Base-by-base conservation (phyloP, 768 basidiomycete species). In the Ramaria rubella region DNA sequence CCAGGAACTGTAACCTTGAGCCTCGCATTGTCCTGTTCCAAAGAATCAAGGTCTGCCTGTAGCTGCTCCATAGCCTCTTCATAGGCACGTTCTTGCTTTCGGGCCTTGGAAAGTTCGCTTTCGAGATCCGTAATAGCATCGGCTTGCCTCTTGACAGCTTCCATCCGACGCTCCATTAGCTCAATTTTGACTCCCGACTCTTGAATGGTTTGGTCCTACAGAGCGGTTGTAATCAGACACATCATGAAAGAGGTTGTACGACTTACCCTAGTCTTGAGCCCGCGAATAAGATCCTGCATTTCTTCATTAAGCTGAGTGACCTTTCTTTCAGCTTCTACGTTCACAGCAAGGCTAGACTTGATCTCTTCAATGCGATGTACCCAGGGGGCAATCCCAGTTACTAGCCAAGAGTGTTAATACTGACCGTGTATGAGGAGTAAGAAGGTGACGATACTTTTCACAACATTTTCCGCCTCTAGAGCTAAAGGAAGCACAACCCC, bases 11-110 rank as follows among this genome's bases (percentile, higher is more conserved):
- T 68, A 3, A 79, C 73, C 75, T 90, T 92, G 61, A 97, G 73
- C 69, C 86, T 91, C 3, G 75, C 81, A 67, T 92, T 92, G 63
- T 98, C 94, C 68, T 90, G 85, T 69, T 94, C 92, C 51, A 94
- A 73, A 1, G 76, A 67, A 68, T 96, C 94, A 60, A 96, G 72
- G 63, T 99, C 95, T 1, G 83, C 80, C 66, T 95, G 93, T 9
- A 98, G 70, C 64, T 92, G 90, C 61, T 94, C 94, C 77, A 97
- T 88, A 2, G 93, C 91, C 63, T 95, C 93, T 67, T 92, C 89
- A 63, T 94, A 90, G 30, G 87, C 86, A 55, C 85, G 79, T 69
- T 95, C 93, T 65, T 95, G 90, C 69, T 93, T 90, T 70, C 83
- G 81, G 3, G 85, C 82, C 67, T 93, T 93, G 27, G 77, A 71